Evolutionary conservation across 305 asterid genomes (phyloP), one percentile per base, ranked within the genome.

Genomic region (Stenogyne calaminthoides): DNA sequence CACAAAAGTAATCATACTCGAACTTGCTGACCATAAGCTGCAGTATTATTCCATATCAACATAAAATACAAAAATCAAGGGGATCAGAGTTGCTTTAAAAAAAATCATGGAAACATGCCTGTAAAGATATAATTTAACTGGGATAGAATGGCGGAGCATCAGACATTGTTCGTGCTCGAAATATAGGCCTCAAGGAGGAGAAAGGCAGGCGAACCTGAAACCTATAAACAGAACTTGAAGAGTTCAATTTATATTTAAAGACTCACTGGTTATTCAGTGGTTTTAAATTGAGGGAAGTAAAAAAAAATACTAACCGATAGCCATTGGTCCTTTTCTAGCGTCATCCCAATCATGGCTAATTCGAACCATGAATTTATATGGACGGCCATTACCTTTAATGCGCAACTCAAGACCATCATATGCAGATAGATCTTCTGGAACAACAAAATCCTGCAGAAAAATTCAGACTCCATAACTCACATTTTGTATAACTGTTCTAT

Each of bases 11-110:
- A 76, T 94, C 98, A 78, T 86, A 89, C 88, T 91, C 98, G 15
- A 94, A 94, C 83, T 91, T 89, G 82, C 97, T 94, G 83, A 88
- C 89, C 98, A 94, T 94, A 74, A 94, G 96, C 98, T 91, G 95
- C 69, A 70, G 71, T 34, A 82, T 67, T 55, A 66, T 60, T 16
- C 51, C 20, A 47, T 49, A 69, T 47, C 34, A 79, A 70, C 47
- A 36, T n/a, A 63, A 39, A 22, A 69, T 20, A 10, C 46, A 46
- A 29, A 60, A 20, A 14, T 14, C 63, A 67, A 15, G n/a, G 34
- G 68, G 14, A 20, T 34, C 9, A 29, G 63, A 49, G 44, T 54
- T 42, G 8, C 52, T 39, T 6, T n/a, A n/a, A n/a, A 47, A 37
- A 56, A 7, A 44, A 54, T 42, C 40, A 59, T n/a, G 67, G 76